Base-by-base conservation (phyloP, 768 basidiomycete species). In the Hypsizygus marmoreus region DNA sequence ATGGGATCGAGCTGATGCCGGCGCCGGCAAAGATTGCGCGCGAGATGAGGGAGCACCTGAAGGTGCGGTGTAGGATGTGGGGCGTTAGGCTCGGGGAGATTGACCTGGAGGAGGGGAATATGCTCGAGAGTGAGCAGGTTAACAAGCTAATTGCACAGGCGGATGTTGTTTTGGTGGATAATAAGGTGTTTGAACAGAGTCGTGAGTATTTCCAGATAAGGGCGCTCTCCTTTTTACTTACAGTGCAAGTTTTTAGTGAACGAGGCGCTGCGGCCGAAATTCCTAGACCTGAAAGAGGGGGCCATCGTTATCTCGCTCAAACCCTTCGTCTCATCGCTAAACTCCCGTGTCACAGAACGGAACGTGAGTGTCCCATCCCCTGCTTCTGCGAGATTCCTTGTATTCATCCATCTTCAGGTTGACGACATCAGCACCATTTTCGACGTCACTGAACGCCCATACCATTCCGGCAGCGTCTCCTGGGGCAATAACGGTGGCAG, bases 201-300 rank as follows among this genome's bases (percentile, higher is more conserved):
- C 61, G 89, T 91, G 57, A 72, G 86, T 81, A 6, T 23, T 43
- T 50, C 24, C 24, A n/a, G n/a, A n/a, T n/a, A n/a, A n/a, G n/a
- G n/a, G n/a, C n/a, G n/a, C n/a, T n/a, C n/a, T n/a, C n/a, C n/a
- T n/a, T n/a, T n/a, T n/a, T n/a, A n/a, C n/a, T n/a, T n/a, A n/a
- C n/a, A n/a, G n/a, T n/a, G n/a, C n/a, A n/a, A n/a, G n/a, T n/a
- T 34, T 30, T 9, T 46, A 91, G 88, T 98, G 49, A 98, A 97
- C 64, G 90, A 91, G 59, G 81, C 84, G 1, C 70, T 99, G 12
- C 77, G 88, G 34, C 84, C 88, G 22, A 88, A 92, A 59, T 98
- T 98, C 67, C 72, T 99, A 43, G 97, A 99, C 60, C 72, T 98
- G 49, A 97, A 93, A 60, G 91, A 95, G 48, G 91, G 91, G 14